Percentiles rank a stretch among this genome's conserved stretches.
phyloP scores from a whole-genome alignment of 805 yeast species.

The Ogataea angusta region DNA sequence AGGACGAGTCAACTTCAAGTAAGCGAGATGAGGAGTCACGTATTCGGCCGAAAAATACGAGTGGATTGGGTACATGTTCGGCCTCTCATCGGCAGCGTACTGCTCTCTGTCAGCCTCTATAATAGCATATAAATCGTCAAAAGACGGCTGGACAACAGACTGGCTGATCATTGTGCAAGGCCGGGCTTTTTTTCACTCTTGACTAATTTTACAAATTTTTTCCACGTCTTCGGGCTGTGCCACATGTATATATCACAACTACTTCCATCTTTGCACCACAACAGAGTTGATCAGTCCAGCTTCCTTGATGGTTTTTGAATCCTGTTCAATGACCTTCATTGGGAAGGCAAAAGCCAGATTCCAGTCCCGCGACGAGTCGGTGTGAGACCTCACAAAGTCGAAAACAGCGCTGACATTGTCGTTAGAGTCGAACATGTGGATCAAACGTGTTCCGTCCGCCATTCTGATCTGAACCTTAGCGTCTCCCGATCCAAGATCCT shows the following conservation, averaged over 20 bases:
- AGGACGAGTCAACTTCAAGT: constrained; percentile 74
- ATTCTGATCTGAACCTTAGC: constrained; percentile 77
- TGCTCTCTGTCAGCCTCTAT: constrained; percentile 35
- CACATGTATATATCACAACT: not conserved
- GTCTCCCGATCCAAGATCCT: constrained; percentile 43
- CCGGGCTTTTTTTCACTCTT: not conserved
- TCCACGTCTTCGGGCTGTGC: constrained; percentile 1
- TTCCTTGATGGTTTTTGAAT: constrained; percentile 57
- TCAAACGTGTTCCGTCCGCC: constrained; percentile 72
- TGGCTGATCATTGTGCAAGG: constrained; percentile 4
- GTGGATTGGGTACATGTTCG: constrained; percentile 80
- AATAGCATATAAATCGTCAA: constrained; percentile 42
- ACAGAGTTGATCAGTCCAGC: constrained; percentile 81
- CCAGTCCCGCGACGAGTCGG: constrained; percentile 49
- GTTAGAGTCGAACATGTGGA: constrained; percentile 59
- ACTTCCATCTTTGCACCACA: constrained; percentile 83
- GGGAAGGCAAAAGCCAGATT: constrained; percentile 81
- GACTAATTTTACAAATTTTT: constrained; percentile 8
- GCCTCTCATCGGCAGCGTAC: constrained; percentile 28
- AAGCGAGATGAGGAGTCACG: constrained; percentile 87
- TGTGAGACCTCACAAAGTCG: constrained; percentile 57
- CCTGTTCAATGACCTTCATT: constrained; percentile 63
- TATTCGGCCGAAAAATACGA: constrained; percentile 71
- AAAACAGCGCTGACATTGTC: constrained; percentile 67
- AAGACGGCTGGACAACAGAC: constrained; percentile 46